Evolutionary conservation across 164 flowering plant species (phyloP).

Genomic region (Aristolochia californica): DNA sequence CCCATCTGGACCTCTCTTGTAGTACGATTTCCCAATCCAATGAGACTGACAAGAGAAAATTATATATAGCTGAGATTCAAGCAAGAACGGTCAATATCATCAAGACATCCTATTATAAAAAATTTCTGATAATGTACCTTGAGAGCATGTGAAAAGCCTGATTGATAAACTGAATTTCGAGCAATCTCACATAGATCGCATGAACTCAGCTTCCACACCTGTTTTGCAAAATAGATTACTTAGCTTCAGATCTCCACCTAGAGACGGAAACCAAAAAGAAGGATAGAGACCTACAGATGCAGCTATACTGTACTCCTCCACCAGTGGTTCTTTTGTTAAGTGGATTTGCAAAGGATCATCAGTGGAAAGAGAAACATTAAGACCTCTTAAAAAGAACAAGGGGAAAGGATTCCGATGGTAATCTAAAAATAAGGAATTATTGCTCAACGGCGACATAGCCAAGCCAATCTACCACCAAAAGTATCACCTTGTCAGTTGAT

Average conservation of each 20-base stretch:
- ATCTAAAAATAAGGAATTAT: constrained; percentile 83
- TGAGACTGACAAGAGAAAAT: constrained; percentile 44
- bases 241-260: not conserved
- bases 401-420: constrained; percentile 92
- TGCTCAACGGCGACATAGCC: constrained; percentile 98
- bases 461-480: constrained; percentile 64
- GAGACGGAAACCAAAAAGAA: not conserved
- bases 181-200: constrained; percentile 97
- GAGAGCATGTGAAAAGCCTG: constrained; percentile 90
- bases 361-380: constrained; percentile 93
- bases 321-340: constrained; percentile 90
- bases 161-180: constrained; percentile 86
- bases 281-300: constrained; percentile 61
- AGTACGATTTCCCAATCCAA: constrained; percentile 88
- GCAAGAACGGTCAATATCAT: not conserved
- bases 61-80: not conserved
- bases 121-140: constrained; percentile 37
- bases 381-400: constrained; percentile 76
- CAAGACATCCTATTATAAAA: not conserved
- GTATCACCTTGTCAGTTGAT: not conserved
- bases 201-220: constrained; percentile 95
- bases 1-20: constrained; percentile 86
- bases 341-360: constrained; percentile 98
- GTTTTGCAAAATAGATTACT: constrained; percentile 9
- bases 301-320: constrained; percentile 98